These are phyloP conservation scores for Mrakia frigida DNA, from an alignment of 768 basidiomycete genomes.

Conservation along the genomic window DNA sequence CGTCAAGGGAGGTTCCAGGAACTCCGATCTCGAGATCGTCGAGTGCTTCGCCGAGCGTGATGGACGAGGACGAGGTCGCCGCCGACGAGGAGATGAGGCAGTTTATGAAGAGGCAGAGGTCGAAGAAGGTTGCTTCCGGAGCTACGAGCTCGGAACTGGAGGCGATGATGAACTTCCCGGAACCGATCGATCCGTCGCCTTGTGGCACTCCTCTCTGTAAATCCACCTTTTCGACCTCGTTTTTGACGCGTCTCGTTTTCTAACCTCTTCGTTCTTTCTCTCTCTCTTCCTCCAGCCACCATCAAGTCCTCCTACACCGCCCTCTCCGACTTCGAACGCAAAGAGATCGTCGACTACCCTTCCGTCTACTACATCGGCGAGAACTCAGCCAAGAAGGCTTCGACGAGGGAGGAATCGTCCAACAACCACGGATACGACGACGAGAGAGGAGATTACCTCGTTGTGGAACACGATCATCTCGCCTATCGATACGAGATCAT, in stretches of 20 bases:
- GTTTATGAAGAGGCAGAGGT: constrained; percentile 83
- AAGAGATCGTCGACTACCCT: constrained; percentile 83
- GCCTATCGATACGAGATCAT: constrained; percentile 94
- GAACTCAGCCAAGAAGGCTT: constrained; percentile 74
- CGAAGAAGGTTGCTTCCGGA: constrained; percentile 71
- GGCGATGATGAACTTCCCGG: constrained; percentile 83
- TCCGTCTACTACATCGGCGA: constrained; percentile 76
- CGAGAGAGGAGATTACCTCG: constrained; percentile 92
- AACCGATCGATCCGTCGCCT: constrained; percentile 67
- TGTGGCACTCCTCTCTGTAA: constrained; percentile 66
- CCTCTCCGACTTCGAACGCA: constrained; percentile 80
- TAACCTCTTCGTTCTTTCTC: background rate
- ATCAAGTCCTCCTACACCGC: constrained; percentile 51
- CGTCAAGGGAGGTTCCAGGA: constrained; percentile 35
- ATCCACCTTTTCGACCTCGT: constrained; percentile 37
- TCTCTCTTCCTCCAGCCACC: constrained; percentile 39
- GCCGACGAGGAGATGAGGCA: constrained; percentile 97
- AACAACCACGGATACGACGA: constrained; percentile 97
- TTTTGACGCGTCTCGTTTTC: background rate
- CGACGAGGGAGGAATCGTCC: constrained; percentile 61
- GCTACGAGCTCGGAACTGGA: constrained; percentile 83
- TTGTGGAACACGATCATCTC: constrained; percentile 85
- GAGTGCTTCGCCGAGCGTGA: constrained; percentile 35
- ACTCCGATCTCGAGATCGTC: constrained; percentile 33
- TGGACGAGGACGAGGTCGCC: constrained; percentile 46